Conservation (phyloP, 129 eudicot genomes). For the Scalesia atractyloides region DNA sequence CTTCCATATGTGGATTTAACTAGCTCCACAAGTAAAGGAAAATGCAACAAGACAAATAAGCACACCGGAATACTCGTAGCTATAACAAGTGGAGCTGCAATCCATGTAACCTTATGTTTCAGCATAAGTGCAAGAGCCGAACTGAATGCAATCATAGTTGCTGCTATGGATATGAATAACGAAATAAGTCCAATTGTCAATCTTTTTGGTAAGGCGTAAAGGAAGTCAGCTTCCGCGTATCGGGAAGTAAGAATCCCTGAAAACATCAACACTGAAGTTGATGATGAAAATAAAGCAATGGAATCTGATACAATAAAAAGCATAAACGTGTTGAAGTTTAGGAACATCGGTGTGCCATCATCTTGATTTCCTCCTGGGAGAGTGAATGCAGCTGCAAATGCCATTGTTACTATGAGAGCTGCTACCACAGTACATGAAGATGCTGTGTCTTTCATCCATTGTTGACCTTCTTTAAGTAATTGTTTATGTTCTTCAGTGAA, state of each 20-base stretch:
- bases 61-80: constrained; percentile 6
- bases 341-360: too few relatives aligned
- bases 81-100: constrained; percentile 7
- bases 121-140: constrained; percentile 1
- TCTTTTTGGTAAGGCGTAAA: too few relatives aligned
- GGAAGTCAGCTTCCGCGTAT: too few relatives aligned
- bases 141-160: constrained; percentile 19
- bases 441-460: constrained; percentile 47
- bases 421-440: constrained; percentile 44
- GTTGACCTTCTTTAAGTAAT: too few relatives aligned
- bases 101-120: neutral
- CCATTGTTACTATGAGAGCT: constrained; percentile 35
- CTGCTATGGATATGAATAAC: constrained; percentile 28
- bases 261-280: too few relatives aligned
- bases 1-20: constrained; percentile 6
- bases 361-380: too few relatives aligned
- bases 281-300: too few relatives aligned
- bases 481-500: too few relatives aligned
- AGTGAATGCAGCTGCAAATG: constrained; percentile 35
- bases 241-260: too few relatives aligned
- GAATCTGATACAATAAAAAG: too few relatives aligned
- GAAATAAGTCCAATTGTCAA: constrained; percentile 29
- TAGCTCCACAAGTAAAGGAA: constrained; percentile 13
- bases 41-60: constrained; percentile 3
- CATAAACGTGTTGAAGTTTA: too few relatives aligned